These are phyloP conservation scores for Plasmodium ovale DNA, from an alignment of 169 alveolate genomes.

Conservation along the genomic window DNA sequence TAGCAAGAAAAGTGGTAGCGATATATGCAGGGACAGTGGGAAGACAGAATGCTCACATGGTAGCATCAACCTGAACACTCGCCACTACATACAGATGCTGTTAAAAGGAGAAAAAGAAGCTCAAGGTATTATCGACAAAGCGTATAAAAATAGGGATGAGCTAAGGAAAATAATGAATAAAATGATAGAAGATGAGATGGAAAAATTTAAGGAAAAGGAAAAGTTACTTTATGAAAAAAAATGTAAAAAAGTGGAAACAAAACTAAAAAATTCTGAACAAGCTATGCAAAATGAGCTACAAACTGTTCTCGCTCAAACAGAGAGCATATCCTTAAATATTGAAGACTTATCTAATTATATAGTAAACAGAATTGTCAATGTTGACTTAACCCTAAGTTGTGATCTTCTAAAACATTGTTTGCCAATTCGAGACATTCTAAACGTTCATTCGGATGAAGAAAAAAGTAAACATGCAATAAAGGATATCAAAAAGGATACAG, in stretches of 20 bases:
- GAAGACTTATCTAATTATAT: slow-evolving; percentile 4
- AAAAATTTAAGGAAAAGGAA: slow-evolving; percentile 9
- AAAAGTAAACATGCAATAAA: background rate
- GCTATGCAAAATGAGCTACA: slow-evolving; percentile 16
- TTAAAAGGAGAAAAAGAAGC: slow-evolving; percentile 47
- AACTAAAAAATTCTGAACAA: slow-evolving; percentile 18
- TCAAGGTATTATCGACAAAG: slow-evolving; percentile 1
- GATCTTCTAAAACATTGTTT: slow-evolving; percentile 8
- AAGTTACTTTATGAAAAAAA: background rate
- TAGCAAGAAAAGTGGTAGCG: background rate
- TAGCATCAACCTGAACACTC: background rate
- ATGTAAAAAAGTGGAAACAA: slow-evolving; percentile 28
- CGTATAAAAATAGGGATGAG: slow-evolving; percentile 11
- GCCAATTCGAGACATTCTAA: slow-evolving; percentile 3
- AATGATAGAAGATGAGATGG: slow-evolving; percentile 27
- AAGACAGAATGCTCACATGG: background rate
- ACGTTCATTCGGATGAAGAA: background rate
- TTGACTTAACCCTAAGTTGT: slow-evolving; percentile 10
- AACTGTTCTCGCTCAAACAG: background rate
- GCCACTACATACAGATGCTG: slow-evolving; percentile 2
- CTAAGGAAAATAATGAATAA: slow-evolving; percentile 14
- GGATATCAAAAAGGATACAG: background rate
- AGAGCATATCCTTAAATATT: slow-evolving; percentile 1
- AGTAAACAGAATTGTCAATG: slow-evolving; percentile 17
- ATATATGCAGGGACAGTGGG: background rate